Evolutionary conservation across 164 flowering plant species (phyloP).

Genomic region (Cinnamomum micranthum): DNA sequence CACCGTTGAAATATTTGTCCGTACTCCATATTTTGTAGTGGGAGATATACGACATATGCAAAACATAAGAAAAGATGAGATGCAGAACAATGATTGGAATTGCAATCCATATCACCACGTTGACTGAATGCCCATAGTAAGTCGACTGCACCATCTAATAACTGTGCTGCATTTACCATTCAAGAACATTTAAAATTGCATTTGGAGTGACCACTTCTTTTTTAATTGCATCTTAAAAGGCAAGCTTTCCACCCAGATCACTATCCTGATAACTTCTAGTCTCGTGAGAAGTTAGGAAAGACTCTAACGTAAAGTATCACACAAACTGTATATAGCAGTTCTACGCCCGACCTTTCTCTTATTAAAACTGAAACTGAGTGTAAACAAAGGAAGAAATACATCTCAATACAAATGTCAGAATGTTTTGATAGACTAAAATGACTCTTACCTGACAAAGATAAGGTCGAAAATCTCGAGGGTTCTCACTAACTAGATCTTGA

Average conservation of each 20-base stretch:
- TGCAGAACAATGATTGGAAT: background rate
- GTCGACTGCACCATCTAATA: too few species aligned
- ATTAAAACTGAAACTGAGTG: too few species aligned
- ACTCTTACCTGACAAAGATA: slow-evolving; percentile 81
- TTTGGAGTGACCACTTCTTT: background rate
- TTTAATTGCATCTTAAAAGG: background rate
- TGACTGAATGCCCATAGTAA: background rate
- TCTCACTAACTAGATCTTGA: slow-evolving; percentile 62
- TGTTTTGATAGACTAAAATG: background rate
- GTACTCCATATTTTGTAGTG: background rate
- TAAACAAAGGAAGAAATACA: background rate
- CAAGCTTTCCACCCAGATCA: background rate
- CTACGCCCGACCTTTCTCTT: too few species aligned
- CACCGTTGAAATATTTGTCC: background rate
- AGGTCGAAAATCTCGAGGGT: slow-evolving; percentile 94
- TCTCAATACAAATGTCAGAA: too few species aligned
- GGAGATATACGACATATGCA: too few species aligned
- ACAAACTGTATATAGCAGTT: background rate
- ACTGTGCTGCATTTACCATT: too few species aligned
- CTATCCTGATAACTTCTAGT: background rate
- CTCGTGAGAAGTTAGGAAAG: background rate
- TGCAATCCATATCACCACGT: background rate
- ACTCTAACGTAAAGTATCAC: background rate
- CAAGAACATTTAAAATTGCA: background rate
- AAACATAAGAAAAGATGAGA: background rate